Evolutionary conservation across 768 basidiomycete species (phyloP), one percentile per base, ranked within the genome.

Genomic region (Pulveroboletus sp.): DNA sequence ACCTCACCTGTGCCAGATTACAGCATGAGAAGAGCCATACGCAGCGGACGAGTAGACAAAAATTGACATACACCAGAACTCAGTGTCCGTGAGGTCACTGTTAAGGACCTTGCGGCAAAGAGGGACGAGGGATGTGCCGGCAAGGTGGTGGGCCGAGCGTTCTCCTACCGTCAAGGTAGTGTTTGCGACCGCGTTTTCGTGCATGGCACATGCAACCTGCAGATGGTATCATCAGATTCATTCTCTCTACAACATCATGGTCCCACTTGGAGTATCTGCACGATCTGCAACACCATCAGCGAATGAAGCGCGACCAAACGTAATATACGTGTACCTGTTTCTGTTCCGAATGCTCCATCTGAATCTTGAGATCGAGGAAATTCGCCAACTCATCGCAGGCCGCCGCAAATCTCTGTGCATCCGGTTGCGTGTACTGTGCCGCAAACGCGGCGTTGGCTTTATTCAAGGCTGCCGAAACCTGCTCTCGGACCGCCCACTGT

Each of bases 141-240:
- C 50, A 30, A 59, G 35, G 3, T 51, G 12, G 12, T 65, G 49
- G 6, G n/a, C 5, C 26, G 46, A 39, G 17, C 42, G 59, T 35
- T 56, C 24, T 2, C 18, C 2, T 5, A 2, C 6, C 24, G 57
- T 37, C 49, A 63, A 51, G 11, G 6, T 1, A 8, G 33, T 18
- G 21, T 58, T 56, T 2, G 49, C 62, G 45, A 62, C 11, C 11
- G 57, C 60, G n/a, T 45, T 62, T 52, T 65, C 54, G 8, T 62
- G 62, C 62, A 63, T 49, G 5, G 59, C 59, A 33, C 49, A 52
- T 3, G 62, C 61, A 33, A 62, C 24, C 61, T 63, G 44, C 32
- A 39, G 6, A 18, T 17, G 36, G 17, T 14, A 10, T 46, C 11
- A 37, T 56, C 18, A 58, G 42, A 33, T 7, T 39, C 12, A 9